Conservation (phyloP, 1,139 yeast species). For the Candida albicans region DNA sequence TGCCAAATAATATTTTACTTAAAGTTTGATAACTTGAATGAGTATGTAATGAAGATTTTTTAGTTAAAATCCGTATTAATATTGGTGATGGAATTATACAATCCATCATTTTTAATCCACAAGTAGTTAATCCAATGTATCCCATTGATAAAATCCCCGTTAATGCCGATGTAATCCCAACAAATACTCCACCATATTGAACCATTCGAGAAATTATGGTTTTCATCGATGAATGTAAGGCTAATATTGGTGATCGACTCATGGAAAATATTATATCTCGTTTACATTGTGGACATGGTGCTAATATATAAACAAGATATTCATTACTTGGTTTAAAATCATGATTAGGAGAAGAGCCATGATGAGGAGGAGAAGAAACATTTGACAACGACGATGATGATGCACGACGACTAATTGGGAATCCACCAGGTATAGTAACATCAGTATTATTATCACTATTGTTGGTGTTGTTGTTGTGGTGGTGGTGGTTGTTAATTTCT, state of each 20-base stretch:
- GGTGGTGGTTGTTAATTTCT: neutral
- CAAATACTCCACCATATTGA: slow-evolving; percentile 33
- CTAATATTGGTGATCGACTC: slow-evolving; percentile 30
- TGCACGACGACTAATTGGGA: neutral
- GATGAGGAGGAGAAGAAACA: neutral
- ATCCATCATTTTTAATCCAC: slow-evolving; percentile 43
- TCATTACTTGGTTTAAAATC: no score
- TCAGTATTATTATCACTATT: neutral
- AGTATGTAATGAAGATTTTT: slow-evolving; percentile 8
- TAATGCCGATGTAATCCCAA: slow-evolving; percentile 42
- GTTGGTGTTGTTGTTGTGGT: neutral
- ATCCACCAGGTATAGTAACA: neutral
- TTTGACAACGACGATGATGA: neutral
- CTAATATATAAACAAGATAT: slow-evolving; percentile 24
- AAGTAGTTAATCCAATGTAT: slow-evolving; percentile 41
- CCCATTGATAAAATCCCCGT: slow-evolving; percentile 46
- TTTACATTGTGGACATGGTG: slow-evolving; percentile 49
- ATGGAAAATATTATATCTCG: slow-evolving; percentile 36
- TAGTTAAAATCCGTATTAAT: slow-evolving; percentile 32
- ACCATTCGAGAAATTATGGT: slow-evolving; percentile 23
- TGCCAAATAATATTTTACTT: slow-evolving; percentile 21
- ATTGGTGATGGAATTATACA: slow-evolving; percentile 37
- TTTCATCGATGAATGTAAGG: slow-evolving; percentile 22
- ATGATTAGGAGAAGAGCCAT: no score
- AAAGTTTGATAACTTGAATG: slow-evolving; percentile 15